A percentile compares a stretch with the other conserved stretches of the same genome.
Evolutionary conservation across 1,139 yeast genomes (phyloP).

Genomic region (Suhomyces coccinellae): DNA sequence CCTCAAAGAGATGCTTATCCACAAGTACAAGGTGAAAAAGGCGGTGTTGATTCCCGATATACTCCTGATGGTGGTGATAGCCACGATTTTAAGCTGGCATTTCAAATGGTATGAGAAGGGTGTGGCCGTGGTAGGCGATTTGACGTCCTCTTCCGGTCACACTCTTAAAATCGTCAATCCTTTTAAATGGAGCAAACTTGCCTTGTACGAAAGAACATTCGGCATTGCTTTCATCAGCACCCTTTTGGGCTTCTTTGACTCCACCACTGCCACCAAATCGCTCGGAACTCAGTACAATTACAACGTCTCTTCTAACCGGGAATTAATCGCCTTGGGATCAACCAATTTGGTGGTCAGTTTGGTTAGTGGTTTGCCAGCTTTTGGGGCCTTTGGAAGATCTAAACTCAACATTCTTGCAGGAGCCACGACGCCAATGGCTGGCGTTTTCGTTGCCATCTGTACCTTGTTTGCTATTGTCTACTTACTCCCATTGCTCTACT

Average conservation of each 20-base stretch:
- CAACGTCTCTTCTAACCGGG: slow-evolving; percentile 34
- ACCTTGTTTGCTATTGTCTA: slow-evolving; percentile 26
- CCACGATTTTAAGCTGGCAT: slow-evolving; percentile 27
- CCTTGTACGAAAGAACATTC: slow-evolving; percentile 26
- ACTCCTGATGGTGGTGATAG: slow-evolving; percentile 31
- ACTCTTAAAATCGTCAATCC: slow-evolving; percentile 25
- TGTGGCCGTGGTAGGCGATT: slow-evolving; percentile 33
- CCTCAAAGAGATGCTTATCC: slow-evolving; percentile 21
- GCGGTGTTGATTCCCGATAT: slow-evolving; percentile 36
- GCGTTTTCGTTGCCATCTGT: slow-evolving; percentile 28
- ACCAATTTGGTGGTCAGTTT: slow-evolving; percentile 30
- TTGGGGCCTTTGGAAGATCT: slow-evolving; percentile 41
- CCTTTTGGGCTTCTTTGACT: slow-evolving; percentile 36
- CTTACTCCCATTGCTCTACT: slow-evolving; percentile 28
- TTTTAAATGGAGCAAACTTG: slow-evolving; percentile 19
- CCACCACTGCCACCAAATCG: slow-evolving; percentile 36
- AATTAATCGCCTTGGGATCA: slow-evolving; percentile 34
- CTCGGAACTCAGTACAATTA: slow-evolving; percentile 34
- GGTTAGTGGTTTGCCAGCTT: slow-evolving; percentile 36
- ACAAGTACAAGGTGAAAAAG: slow-evolving; percentile 17
- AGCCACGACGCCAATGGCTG: slow-evolving; percentile 36
- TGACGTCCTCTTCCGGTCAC: slow-evolving; percentile 13
- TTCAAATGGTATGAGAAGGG: slow-evolving; percentile 29
- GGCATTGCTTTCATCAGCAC: slow-evolving; percentile 34
- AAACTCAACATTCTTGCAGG: slow-evolving; percentile 36